Base-by-base conservation (phyloP, 2,329 filamentous ascomycete genomes). In the Trichoderma atroviride region DNA sequence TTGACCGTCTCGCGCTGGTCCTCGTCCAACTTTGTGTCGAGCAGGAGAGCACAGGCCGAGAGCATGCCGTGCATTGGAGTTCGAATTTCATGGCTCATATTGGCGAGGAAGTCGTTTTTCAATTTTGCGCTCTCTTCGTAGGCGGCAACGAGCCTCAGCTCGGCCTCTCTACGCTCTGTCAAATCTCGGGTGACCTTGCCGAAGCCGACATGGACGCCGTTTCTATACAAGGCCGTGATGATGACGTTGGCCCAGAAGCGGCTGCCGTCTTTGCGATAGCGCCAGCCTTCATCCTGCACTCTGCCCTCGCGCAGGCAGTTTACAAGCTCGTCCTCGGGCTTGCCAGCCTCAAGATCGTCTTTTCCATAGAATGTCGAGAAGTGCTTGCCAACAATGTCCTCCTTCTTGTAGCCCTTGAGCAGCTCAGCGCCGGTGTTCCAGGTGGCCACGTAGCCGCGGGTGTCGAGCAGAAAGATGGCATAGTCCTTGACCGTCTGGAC, bases 1-100 rank as follows among this genome's bases (percentile, higher is more conserved):
- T 81, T 80, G 1, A 85, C 83, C 53, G 85, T 85, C 69, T 90
- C 87, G 27, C 82, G 81, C 75, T 90, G 88, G 53, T 87, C 82
- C 0, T 81, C 75, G 6, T 81, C 81, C n/a, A 90, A 77, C 0
- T 77, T 73, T 0, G 86, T 87, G 71, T 87, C 85, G 24, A 85
- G 80, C 4, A 90, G 81, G 71, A 90, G 83, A 16, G 84, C 82
- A 69, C 87, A 81, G n/a, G 87, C 87, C 19, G 86, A 83, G 27
- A 88, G 80, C 82, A 90, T 86, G 43, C 87, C 87, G 73, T 89
- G 87, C 84, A 90, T 89, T 0, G 88, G 88, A 0, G 88, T 90
- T 53, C 88, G 83, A 68, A 90, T 87, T 75, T 90, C 88, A 73
- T 90, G 88, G 60, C 83, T 86, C 84, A 90, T 89, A 74, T 89